Evolutionary conservation across 805 yeast species (phyloP).

Genomic region (Komagataella mondaviorum): DNA sequence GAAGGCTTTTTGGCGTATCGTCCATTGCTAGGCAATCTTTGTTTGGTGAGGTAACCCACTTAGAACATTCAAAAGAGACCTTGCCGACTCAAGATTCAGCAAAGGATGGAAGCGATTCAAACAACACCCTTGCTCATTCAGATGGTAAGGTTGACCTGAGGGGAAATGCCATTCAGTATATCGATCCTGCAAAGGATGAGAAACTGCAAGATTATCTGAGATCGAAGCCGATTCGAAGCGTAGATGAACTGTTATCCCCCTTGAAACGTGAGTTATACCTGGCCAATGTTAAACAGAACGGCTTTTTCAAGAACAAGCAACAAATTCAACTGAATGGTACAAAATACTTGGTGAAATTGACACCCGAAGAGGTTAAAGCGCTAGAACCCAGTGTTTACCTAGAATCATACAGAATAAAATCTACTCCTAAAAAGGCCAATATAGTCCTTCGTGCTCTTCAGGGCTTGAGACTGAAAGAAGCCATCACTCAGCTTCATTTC

Average conservation of each 20-base stretch:
- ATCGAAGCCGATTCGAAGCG: conserved; percentile 39
- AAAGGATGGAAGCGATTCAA: background rate
- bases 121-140: background rate
- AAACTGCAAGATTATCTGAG: conserved; percentile 35
- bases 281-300: conserved; percentile 44
- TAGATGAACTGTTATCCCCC: conserved; percentile 48
- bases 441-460: conserved; percentile 65
- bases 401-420: conserved; percentile 68
- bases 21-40: background rate
- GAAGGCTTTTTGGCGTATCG: background rate
- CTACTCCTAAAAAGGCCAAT: conserved; percentile 84
- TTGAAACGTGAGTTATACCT: conserved; percentile 54
- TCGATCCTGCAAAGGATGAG: conserved; percentile 16
- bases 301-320: conserved; percentile 56
- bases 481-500: conserved; percentile 89
- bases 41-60: background rate
- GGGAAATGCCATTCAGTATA: conserved; percentile 5
- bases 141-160: background rate
- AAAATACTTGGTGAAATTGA: conserved; percentile 40
- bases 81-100: background rate
- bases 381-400: conserved; percentile 83
- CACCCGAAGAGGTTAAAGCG: conserved; percentile 54
- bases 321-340: conserved; percentile 31
- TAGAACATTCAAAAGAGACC: background rate
- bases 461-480: conserved; percentile 56